These are phyloP conservation scores for Sugiyamaella floridensis DNA, from an alignment of 805 yeast species.

Conservation along the genomic window DNA sequence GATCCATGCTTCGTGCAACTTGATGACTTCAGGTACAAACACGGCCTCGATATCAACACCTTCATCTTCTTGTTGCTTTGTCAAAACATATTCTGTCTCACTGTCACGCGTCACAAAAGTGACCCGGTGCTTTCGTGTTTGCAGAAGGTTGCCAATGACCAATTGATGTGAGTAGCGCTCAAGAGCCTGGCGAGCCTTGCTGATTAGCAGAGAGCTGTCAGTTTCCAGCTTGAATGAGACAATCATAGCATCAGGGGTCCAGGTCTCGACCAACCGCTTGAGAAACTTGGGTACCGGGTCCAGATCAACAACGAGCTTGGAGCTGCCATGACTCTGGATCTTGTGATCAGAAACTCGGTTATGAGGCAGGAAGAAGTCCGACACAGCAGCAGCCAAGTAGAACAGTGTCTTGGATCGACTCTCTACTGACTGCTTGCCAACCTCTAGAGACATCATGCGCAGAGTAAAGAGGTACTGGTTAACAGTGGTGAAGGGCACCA, in stretches of 20 bases:
- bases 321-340: slow-evolving; percentile 74
- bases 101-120: slow-evolving; percentile 62
- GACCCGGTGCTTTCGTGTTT: slow-evolving; percentile 81
- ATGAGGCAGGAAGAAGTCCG: slow-evolving; percentile 88
- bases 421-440: slow-evolving; percentile 35
- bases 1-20: slow-evolving; percentile 61
- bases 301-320: slow-evolving; percentile 73
- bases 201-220: slow-evolving; percentile 59
- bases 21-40: slow-evolving; percentile 71
- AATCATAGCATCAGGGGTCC: slow-evolving; percentile 96
- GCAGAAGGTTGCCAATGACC: slow-evolving; percentile 88
- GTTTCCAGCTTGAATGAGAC: slow-evolving; percentile 93
- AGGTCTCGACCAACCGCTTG: slow-evolving; percentile 75
- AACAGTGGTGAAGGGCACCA: slow-evolving; percentile 89
- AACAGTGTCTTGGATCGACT: slow-evolving; percentile 49
- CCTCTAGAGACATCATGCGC: slow-evolving; percentile 52
- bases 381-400: slow-evolving; percentile 94
- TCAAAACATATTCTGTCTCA: slow-evolving; percentile 30
- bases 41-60: slow-evolving; percentile 65
- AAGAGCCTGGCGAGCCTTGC: slow-evolving; percentile 73
- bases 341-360: slow-evolving; percentile 87
- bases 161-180: slow-evolving; percentile 84
- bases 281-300: slow-evolving; percentile 97
- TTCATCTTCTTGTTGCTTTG: slow-evolving; percentile 35
- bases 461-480: slow-evolving; percentile 88